phyloP scores from a whole-genome alignment of 164 flowering plant species.

The Vitis labrusca region DNA sequence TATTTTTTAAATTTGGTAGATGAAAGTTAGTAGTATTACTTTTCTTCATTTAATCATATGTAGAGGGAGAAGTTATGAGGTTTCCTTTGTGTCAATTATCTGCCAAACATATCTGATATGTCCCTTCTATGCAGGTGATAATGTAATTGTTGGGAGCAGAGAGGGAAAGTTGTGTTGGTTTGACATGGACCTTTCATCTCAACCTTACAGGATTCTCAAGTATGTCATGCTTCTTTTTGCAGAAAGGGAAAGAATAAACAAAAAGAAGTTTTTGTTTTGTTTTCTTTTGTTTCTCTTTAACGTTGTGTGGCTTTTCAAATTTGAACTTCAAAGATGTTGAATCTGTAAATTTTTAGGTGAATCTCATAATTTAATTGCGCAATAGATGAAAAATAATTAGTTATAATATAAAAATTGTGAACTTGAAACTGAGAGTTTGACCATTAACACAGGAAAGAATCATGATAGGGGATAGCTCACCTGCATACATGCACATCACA shows the following conservation, averaged over 20 bases:
- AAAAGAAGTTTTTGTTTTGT: too few relatives aligned
- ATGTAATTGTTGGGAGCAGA: constrained; percentile 90
- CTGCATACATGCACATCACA: too few relatives aligned
- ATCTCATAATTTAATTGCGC: background rate
- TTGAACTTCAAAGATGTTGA: background rate
- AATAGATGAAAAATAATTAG: background rate
- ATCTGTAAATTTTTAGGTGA: background rate
- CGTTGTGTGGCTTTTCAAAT: background rate
- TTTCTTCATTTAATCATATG: background rate
- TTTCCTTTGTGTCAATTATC: background rate
- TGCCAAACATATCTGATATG: background rate
- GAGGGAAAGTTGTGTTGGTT: constrained; percentile 99
- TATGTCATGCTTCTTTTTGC: constrained; percentile 30
- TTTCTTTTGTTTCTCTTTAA: too few relatives aligned
- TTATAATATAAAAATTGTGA: too few relatives aligned
- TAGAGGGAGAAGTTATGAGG: too few relatives aligned
- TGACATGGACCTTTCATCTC: constrained; percentile 96
- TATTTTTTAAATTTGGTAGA: background rate
- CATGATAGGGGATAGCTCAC: too few relatives aligned
- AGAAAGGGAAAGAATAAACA: background rate
- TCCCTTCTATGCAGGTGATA: constrained; percentile 70
- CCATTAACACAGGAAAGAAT: too few relatives aligned
- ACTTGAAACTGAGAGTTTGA: too few relatives aligned
- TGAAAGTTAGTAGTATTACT: background rate
- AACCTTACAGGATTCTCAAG: constrained; percentile 76